Conservation (phyloP, 1,139 yeast genomes). For the Scheffersomyces segobiensis region DNA sequence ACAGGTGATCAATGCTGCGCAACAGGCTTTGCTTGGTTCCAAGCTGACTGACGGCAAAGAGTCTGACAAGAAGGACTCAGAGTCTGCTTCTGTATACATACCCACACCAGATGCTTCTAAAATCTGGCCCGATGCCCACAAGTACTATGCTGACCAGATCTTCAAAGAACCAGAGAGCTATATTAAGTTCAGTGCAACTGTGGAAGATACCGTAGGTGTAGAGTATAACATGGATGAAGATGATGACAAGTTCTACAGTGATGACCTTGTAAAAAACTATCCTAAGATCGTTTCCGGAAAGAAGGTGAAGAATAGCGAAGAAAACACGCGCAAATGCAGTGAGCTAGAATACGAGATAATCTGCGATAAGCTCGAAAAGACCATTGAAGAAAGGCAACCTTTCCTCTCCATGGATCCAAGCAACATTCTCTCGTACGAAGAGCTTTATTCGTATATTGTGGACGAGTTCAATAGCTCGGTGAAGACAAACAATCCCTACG, state of each 20-base stretch:
- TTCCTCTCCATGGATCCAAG: conserved; percentile 82
- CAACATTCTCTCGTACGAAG: conserved; percentile 70
- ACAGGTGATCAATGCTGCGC: conserved; percentile 80
- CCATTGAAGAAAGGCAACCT: conserved; percentile 82
- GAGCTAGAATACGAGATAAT: conserved; percentile 87
- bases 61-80: conserved; percentile 35
- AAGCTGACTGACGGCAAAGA: conserved; percentile 16
- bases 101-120: conserved; percentile 97
- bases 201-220: conserved; percentile 88
- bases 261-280: conserved; percentile 35
- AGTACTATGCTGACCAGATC: conserved; percentile 62
- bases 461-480: conserved; percentile 36
- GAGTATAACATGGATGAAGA: conserved; percentile 88
- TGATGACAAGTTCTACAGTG: conserved; percentile 67
- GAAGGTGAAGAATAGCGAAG: conserved; percentile 16
- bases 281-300: conserved; percentile 19
- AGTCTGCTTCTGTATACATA: conserved; percentile 59
- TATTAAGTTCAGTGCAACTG: conserved; percentile 89
- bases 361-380: conserved; percentile 71
- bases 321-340: conserved; percentile 39
- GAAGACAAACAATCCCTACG: conserved; percentile 26
- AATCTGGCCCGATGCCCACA: conserved; percentile 74
- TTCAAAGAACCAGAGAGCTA: conserved; percentile 77
- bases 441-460: conserved; percentile 52
- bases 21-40: conserved; percentile 53